Evolutionary conservation across 371 early-diverging fungal species (phyloP), one percentile per base, ranked within the genome.

Genomic region (Mortierella sp.): DNA sequence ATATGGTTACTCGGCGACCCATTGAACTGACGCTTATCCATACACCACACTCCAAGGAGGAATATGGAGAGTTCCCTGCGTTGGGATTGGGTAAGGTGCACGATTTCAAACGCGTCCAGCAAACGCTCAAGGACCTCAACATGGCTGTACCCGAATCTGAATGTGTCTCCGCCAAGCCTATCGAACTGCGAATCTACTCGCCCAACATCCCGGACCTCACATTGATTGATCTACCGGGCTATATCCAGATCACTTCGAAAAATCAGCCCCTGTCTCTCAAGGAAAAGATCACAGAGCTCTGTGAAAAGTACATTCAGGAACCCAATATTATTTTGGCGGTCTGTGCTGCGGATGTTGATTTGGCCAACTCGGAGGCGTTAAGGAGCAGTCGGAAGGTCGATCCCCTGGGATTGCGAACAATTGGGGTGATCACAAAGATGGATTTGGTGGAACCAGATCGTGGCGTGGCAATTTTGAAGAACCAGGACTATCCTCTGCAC

Each of bases 361-460:
- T 99, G 42, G 98, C 99, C 58, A 99, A 99, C 78, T 97, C 98
- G 7, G 99, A 99, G 72, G 98, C 99, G 0, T 82, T 99, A 11
- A 89, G 94, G 58, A 95, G 98, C 15, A 91, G 93, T 56, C 91
- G 95, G 27, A 92, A 93, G 72, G 94, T 90, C 46, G 99, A 99
- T 81, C 99, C 99, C 2, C 80, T 92, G 27, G 97, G 98, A 26
- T 56, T 90, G 46, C 86, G 99, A 21, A 99, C 99, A 1, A 92
- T 99, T 60, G 99, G 99, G 59, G 99, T 99, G 0, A 86, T 99
- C 28, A 99, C 99, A 27, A 99, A 99, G 79, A 94, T 99, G 88
- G 99, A 99, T 76, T 85, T 97, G 34, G 95, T 99, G 1, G 93
- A 96, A 48, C 94, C 97, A 23, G 87, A 90, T 28, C 72, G 79